phyloP scores from a whole-genome alignment of 768 basidiomycete genomes.

The Stropharia rugosoannulata region DNA sequence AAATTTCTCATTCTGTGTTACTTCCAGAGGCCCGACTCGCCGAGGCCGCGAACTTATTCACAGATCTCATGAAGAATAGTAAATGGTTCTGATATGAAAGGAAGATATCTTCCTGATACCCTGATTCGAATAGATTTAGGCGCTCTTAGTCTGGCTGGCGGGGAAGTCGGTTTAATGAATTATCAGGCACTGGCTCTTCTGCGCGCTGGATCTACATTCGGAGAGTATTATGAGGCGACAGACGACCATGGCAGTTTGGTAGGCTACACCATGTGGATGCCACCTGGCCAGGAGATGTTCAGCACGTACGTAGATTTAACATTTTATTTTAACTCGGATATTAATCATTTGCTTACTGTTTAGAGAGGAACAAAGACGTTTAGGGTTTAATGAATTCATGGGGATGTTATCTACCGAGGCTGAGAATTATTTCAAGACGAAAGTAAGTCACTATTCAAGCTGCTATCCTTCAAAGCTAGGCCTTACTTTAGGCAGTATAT shows the following conservation, averaged over 20 bases:
- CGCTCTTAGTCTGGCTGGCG: constrained; percentile 23
- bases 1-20: neutral
- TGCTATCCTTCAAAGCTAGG: neutral
- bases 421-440: constrained; percentile 20
- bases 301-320: constrained; percentile 21
- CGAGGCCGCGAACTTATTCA: constrained; percentile 16
- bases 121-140: constrained; percentile 17
- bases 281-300: constrained; percentile 29
- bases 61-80: constrained; percentile 23
- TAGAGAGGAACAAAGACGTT: constrained; percentile 24
- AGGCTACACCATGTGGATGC: constrained; percentile 30
- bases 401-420: constrained; percentile 18
- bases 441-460: constrained; percentile 7
- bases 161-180: constrained; percentile 21
- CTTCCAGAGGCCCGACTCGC: constrained; percentile 15
- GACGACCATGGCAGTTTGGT: constrained; percentile 21
- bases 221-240: constrained; percentile 27
- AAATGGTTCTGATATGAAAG: neutral
- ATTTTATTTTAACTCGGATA: neutral
- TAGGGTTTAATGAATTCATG: constrained; percentile 29
- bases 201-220: constrained; percentile 21
- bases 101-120: neutral
- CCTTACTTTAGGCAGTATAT: constrained; percentile 15
- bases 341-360: neutral
- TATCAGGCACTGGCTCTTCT: constrained; percentile 22